Base-by-base conservation (phyloP, 441 rosid species). In the Lepidium campestre region DNA sequence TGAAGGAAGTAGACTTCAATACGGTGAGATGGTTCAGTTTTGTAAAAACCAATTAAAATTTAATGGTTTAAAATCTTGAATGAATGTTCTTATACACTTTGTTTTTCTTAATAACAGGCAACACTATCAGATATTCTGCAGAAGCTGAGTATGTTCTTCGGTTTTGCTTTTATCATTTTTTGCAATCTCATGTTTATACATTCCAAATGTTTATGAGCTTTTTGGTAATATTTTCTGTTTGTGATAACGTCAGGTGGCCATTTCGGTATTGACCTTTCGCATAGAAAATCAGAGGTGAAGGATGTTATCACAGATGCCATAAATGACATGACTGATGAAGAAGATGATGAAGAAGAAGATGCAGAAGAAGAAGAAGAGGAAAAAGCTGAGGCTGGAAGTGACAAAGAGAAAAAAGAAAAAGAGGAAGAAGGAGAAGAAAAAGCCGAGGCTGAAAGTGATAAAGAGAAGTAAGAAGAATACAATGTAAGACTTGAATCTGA, bases 1-100 rank as follows among this genome's bases (percentile, higher is more conserved):
- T 91, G 69, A 91, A 89, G 77, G 83, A 91, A 84, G 99, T 89
- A 63, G 97, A 94, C 82, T 94, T 94, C 84, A 87, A 88, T 76
- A 91, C 97, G 56, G 97, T 94, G 70, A 83, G 96, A 74, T 50
- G 39, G 29, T 60, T 57, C 37, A 32, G 23, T 58, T 52, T 17
- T 4, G 61, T 39, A 46, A 35, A 19, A 50, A 39, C 71, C 4
- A 10, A 27, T 34, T 37, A 47, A n/a, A 35, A 14, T 48, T 15
- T 34, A 62, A 37, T 57, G 46, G 46, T 46, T 47, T 57, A 14
- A 61, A 22, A 18, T 36, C 20, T 67, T n/a, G 14, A 7, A 36
- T 54, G 22, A 10, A 35, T 68, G 31, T 44, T 40, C 67, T 35
- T 62, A 69, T 57, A 49, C 56, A 3, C 31, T 32, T 50, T 25